Conservation (phyloP, 768 basidiomycete species). For the Termitomyces sp. region DNA sequence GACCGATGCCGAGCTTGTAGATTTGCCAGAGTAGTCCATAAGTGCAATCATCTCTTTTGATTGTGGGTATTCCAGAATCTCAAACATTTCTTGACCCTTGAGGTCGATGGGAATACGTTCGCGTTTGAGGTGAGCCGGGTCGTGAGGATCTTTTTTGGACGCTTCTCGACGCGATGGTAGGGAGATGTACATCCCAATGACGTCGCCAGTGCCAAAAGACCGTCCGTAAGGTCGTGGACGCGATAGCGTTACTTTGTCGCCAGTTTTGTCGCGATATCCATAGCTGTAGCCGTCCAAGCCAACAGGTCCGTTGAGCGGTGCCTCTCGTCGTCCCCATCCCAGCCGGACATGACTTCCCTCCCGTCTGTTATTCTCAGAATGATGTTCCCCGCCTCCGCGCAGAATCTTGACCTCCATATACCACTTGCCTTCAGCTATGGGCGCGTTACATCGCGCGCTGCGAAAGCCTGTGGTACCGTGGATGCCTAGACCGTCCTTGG, state of each 20-base stretch:
- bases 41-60: constrained; percentile 91
- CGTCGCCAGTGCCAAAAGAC: constrained; percentile 77
- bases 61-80: constrained; percentile 84
- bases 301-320: constrained; percentile 89
- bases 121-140: constrained; percentile 82
- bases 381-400: constrained; percentile 65
- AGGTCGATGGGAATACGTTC: constrained; percentile 93
- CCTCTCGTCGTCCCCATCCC: constrained; percentile 91
- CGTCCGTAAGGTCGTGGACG: constrained; percentile 77
- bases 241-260: constrained; percentile 87
- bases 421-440: constrained; percentile 88
- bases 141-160: constrained; percentile 60
- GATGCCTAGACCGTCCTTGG: constrained; percentile 73
- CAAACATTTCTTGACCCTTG: constrained; percentile 97
- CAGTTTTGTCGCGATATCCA: constrained; percentile 86
- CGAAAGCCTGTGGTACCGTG: constrained; percentile 88
- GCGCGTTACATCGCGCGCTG: constrained; percentile 86
- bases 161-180: constrained; percentile 70
- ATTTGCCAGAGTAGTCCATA: constrained; percentile 73
- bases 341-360: constrained; percentile 85
- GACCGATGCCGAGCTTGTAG: constrained; percentile 50
- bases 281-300: constrained; percentile 95
- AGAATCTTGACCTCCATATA: constrained; percentile 89
- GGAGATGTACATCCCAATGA: constrained; percentile 91
- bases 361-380: constrained; percentile 43